A percentile compares a stretch with the other conserved stretches of the same genome.
Conservation (phyloP, 768 basidiomycete species). For the Xerocomellus chrysenteron region DNA sequence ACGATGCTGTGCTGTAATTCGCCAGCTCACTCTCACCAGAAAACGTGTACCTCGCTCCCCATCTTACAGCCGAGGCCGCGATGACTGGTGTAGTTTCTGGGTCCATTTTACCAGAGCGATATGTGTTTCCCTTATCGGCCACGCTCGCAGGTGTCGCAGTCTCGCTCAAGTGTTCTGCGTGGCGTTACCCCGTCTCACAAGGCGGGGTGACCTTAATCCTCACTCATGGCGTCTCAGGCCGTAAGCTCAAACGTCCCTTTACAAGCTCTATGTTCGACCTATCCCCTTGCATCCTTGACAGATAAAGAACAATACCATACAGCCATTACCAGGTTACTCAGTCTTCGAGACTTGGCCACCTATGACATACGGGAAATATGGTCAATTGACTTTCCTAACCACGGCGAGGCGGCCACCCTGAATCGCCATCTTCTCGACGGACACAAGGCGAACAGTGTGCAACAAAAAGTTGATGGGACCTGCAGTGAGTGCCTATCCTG, state of each 20-base stretch:
- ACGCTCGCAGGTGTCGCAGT: conserved; percentile 17
- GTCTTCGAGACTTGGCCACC: conserved; percentile 3
- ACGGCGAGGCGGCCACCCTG: conserved; percentile 34
- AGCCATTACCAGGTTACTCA: conserved; percentile 18
- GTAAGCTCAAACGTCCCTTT: conserved; percentile 12
- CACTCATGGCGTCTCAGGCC: conserved; percentile 28
- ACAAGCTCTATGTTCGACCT: not conserved
- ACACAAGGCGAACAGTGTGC: conserved; percentile 14
- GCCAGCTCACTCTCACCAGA: too few relatives aligned
- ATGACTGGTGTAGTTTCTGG: conserved; percentile 1
- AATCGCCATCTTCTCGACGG: conserved; percentile 29
- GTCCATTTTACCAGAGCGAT: conserved; percentile 15
- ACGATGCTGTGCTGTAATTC: too few relatives aligned
- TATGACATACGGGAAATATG: conserved; percentile 33
- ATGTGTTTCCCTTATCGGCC: conserved; percentile 13
- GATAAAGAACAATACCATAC: conserved; percentile 32
- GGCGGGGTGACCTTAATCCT: conserved; percentile 26
- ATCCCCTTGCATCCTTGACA: not conserved
- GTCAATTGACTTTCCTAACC: conserved; percentile 37
- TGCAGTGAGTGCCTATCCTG: conserved; percentile 21
- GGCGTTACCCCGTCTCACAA: conserved; percentile 27
- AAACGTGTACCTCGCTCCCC: too few relatives aligned
- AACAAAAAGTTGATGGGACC: conserved; percentile 3
- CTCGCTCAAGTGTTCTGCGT: conserved; percentile 22
- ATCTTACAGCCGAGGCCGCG: not conserved